phyloP scores from a whole-genome alignment of 2,329 filamentous ascomycete species.

The Fusarium sp. region DNA sequence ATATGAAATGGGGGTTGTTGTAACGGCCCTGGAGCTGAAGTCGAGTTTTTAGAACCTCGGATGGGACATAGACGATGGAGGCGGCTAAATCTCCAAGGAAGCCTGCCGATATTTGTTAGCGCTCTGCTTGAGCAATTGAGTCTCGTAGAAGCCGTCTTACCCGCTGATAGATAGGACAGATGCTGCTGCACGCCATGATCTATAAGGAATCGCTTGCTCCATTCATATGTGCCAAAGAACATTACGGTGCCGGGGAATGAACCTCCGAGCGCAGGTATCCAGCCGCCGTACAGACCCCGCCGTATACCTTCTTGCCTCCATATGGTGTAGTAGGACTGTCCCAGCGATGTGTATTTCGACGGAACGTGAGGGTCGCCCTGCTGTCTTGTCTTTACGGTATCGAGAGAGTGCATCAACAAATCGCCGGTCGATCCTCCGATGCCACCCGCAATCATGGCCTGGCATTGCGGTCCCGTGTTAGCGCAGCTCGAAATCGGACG shows the following conservation, averaged over 20 bases:
- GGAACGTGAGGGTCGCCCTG: constrained; percentile 95
- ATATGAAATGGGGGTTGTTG: constrained; percentile 94
- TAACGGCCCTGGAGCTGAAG: constrained; percentile 93
- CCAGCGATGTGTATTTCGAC: constrained; percentile 91
- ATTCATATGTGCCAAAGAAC: constrained; percentile 98
- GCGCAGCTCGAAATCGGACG: constrained; percentile 19
- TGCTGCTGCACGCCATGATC: constrained; percentile 86
- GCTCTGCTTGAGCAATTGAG: not conserved
- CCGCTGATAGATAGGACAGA: constrained; percentile 86
- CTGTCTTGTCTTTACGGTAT: constrained; percentile 98
- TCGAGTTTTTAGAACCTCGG: constrained; percentile 97
- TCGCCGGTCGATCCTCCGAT: constrained; percentile 93
- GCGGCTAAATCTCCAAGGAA: constrained; percentile 93
- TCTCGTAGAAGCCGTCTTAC: constrained; percentile 57
- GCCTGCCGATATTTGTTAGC: constrained; percentile 61
- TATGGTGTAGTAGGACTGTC: constrained; percentile 92
- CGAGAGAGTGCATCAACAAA: constrained; percentile 98
- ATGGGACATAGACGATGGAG: constrained; percentile 94
- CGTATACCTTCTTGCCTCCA: constrained; percentile 90
- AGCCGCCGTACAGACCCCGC: constrained; percentile 92
- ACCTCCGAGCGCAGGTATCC: constrained; percentile 88
- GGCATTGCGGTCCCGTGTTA: constrained; percentile 32
- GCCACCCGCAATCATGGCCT: constrained; percentile 97
- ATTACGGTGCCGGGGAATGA: constrained; percentile 94
- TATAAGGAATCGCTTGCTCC: constrained; percentile 89